Percentiles rank a stretch among this genome's conserved stretches.
Conservation (phyloP, 1,139 yeast species). For the Hansenula sp. region DNA sequence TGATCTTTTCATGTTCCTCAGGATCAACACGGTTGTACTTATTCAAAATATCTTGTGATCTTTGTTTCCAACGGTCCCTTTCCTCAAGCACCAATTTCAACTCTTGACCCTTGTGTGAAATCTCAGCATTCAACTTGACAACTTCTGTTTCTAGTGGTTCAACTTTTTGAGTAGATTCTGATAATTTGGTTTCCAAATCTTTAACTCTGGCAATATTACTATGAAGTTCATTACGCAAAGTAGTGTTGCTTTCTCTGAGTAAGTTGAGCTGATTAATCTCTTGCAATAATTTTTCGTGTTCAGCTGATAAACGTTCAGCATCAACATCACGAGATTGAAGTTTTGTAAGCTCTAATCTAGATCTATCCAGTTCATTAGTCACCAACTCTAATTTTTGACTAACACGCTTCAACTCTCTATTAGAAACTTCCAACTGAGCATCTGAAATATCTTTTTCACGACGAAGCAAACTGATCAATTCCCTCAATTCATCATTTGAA, state of each 20-base stretch:
- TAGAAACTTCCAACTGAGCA: constrained; percentile 44
- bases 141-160: constrained; percentile 29
- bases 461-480: constrained; percentile 59
- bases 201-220: constrained; percentile 21
- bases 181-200: constrained; percentile 27
- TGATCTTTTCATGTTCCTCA: constrained; percentile 34
- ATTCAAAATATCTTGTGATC: constrained; percentile 43
- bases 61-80: constrained; percentile 46
- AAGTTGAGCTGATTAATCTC: constrained; percentile 68
- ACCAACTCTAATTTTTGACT: constrained; percentile 36
- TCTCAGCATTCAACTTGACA: constrained; percentile 32
- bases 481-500: constrained; percentile 39
- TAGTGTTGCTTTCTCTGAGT: constrained; percentile 67
- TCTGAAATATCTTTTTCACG: constrained; percentile 75
- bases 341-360: constrained; percentile 39
- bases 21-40: constrained; percentile 46
- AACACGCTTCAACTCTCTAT: constrained; percentile 25
- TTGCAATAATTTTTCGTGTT: constrained; percentile 50
- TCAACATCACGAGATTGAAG: constrained; percentile 33
- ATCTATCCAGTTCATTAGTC: constrained; percentile 39
- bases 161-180: constrained; percentile 30
- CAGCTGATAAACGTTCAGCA: constrained; percentile 36
- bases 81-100: constrained; percentile 36
- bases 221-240: constrained; percentile 54
- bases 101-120: constrained; percentile 38